A percentile compares a stretch with the other conserved stretches of the same genome.
Conservation (phyloP, 495 filamentous ascomycete genomes). For the Penicillium pulvis region DNA sequence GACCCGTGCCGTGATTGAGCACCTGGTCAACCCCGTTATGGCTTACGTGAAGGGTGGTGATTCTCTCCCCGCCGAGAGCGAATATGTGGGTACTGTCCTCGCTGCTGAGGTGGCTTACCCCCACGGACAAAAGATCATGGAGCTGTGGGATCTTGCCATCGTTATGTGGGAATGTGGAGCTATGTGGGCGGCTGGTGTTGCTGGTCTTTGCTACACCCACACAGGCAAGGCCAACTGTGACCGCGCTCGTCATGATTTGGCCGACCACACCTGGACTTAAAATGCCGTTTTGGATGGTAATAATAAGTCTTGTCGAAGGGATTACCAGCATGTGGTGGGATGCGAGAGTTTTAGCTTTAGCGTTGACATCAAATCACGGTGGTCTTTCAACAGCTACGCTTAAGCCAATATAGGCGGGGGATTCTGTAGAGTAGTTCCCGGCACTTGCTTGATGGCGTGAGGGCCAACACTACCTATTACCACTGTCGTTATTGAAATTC, state of each 20-base stretch:
- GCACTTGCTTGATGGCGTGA: not conserved
- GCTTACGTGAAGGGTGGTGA: conserved; percentile 15
- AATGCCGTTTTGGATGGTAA: not conserved
- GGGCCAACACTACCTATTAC: not conserved
- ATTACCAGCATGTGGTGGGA: not conserved
- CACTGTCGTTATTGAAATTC: not conserved
- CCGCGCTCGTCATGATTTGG: conserved; percentile 16
- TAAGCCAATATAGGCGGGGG: not conserved
- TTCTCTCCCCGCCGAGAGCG: conserved; percentile 11
- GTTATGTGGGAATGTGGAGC: conserved; percentile 19
- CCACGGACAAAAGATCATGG: conserved; percentile 14
- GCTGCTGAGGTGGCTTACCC: conserved; percentile 16
- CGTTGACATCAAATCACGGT: not conserved
- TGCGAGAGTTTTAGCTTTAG: not conserved
- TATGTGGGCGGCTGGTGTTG: conserved; percentile 17
- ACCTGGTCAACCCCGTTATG: conserved; percentile 14
- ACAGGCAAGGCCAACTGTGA: conserved; percentile 15
- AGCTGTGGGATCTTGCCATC: conserved; percentile 18
- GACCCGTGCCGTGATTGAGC: conserved; percentile 14
- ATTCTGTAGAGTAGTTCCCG: not conserved
- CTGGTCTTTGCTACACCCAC: conserved; percentile 17
- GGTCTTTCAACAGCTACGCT: not conserved
- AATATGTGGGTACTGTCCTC: conserved; percentile 14
- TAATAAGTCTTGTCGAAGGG: not conserved
- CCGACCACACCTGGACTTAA: conserved; percentile 18